Conservation (phyloP, 2,329 filamentous ascomycete genomes). For the Cytospora leucostoma region DNA sequence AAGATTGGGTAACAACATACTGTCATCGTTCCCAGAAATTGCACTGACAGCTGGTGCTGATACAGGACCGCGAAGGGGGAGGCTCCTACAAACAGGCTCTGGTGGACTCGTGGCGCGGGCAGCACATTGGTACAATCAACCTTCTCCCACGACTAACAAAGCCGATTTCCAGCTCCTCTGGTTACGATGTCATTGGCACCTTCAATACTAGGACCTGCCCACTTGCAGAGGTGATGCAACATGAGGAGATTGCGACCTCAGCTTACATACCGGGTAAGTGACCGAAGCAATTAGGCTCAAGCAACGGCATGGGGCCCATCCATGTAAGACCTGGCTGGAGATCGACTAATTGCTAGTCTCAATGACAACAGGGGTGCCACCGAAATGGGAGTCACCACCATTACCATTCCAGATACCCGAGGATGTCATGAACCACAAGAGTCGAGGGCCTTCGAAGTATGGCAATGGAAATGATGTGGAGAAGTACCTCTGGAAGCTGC, state of each 20-base stretch:
- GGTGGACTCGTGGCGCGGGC: background rate
- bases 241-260: background rate
- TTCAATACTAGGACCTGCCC: background rate
- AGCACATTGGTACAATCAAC: background rate
- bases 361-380: background rate
- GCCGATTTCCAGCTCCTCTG: background rate
- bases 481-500: constrained; percentile 6
- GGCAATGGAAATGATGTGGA: background rate
- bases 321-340: background rate
- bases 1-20: background rate
- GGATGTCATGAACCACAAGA: no score
- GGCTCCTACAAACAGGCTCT: background rate
- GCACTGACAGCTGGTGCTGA: background rate
- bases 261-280: background rate
- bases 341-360: background rate
- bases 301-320: background rate
- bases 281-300: background rate
- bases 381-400: background rate
- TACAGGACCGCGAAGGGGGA: background rate
- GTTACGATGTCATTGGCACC: background rate
- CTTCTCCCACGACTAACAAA: background rate
- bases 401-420: background rate
- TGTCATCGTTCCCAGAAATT: background rate
- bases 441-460: background rate
- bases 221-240: background rate